Conservation (phyloP, 495 filamentous ascomycete genomes). For the Cudoniella acicularis region DNA sequence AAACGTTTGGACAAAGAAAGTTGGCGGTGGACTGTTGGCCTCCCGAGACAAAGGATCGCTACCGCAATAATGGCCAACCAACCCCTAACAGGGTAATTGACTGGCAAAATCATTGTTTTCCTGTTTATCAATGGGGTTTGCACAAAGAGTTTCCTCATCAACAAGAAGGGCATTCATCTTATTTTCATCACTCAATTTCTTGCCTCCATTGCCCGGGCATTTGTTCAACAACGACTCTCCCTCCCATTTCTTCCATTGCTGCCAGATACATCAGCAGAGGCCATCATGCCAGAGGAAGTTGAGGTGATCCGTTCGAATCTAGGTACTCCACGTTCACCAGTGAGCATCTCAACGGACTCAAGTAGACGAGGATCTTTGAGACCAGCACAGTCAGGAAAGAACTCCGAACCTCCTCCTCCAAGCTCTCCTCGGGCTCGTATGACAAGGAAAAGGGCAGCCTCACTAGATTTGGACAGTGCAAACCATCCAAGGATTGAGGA, state of each 20-base stretch:
- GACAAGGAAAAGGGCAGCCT: slow-evolving; percentile 42
- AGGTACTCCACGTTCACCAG: slow-evolving; percentile 18
- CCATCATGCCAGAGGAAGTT: slow-evolving; percentile 17
- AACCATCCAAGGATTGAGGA: slow-evolving; percentile 39
- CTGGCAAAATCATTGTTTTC: slow-evolving; percentile 28
- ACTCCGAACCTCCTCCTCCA: slow-evolving; percentile 9
- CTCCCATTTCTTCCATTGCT: not conserved
- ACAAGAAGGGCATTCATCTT: slow-evolving; percentile 27
- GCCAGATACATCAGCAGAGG: not conserved
- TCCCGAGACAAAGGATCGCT: slow-evolving; percentile 29
- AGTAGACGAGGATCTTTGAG: slow-evolving; percentile 20
- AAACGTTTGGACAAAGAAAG: slow-evolving; percentile 20
- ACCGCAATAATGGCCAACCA: slow-evolving; percentile 23
- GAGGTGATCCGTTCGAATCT: slow-evolving; percentile 6
- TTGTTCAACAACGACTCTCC: not conserved
- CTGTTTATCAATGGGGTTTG: slow-evolving; percentile 23
- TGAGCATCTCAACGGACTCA: slow-evolving; percentile 21
- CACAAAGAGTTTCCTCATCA: slow-evolving; percentile 22
- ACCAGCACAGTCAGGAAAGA: slow-evolving; percentile 16
- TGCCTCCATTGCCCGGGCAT: slow-evolving; percentile 2
- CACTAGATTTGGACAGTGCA: slow-evolving; percentile 44
- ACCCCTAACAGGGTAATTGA: slow-evolving; percentile 11
- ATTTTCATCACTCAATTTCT: slow-evolving; percentile 6
- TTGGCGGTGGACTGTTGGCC: slow-evolving; percentile 18
- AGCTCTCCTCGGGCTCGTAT: slow-evolving; percentile 20